Percentiles rank a stretch among this genome's conserved stretches.
Evolutionary conservation across 176 grass and related monocot species (phyloP).

Genomic region (Juncus inflexus): DNA sequence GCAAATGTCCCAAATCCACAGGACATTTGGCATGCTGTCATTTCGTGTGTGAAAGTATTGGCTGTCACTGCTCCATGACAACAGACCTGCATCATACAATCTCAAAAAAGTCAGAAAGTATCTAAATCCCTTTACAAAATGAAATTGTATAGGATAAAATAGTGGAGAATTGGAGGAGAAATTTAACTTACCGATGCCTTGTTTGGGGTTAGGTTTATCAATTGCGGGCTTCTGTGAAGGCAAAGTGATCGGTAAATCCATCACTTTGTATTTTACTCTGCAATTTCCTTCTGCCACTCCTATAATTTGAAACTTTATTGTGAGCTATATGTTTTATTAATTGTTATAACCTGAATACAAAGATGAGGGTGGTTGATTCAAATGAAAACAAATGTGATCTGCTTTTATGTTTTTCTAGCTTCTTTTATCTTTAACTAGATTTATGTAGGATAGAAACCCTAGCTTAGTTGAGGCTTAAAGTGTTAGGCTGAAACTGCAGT

Average conservation of each 20-base stretch:
- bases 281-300: conserved; percentile 70
- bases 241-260: conserved; percentile 78
- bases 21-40: conserved; percentile 73
- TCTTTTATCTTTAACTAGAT: no score
- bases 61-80: conserved; percentile 79
- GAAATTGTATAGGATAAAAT: neutral
- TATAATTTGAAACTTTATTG: conserved; percentile 27
- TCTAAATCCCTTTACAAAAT: neutral
- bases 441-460: no score
- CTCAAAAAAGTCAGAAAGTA: neutral
- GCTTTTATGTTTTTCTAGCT: no score
- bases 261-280: conserved; percentile 76
- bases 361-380: no score
- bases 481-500: no score
- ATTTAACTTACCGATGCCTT: conserved; percentile 74
- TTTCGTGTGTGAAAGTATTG: conserved; percentile 89
- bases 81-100: conserved; percentile 44
- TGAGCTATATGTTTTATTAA: neutral
- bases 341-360: no score
- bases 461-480: no score
- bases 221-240: conserved; percentile 56
- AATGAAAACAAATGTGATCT: no score
- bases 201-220: conserved; percentile 96
- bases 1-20: conserved; percentile 99
- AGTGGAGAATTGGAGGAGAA: neutral